phyloP scores from a whole-genome alignment of 108 stramenopile genomes.

The Cyclotella kingstonii region DNA sequence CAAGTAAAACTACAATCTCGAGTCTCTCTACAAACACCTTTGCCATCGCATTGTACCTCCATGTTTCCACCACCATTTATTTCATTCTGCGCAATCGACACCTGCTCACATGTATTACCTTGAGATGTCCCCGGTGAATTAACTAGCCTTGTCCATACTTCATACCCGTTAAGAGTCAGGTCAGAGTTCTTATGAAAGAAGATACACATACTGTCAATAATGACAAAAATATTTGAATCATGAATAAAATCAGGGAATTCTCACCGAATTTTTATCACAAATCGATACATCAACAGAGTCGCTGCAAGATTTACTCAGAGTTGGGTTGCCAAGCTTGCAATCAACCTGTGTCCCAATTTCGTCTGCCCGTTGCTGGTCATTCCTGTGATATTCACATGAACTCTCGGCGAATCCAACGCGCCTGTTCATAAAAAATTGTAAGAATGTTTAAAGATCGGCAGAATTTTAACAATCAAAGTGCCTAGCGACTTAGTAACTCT shows the following conservation, averaged over 20 bases:
- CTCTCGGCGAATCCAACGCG: slow-evolving; percentile 82
- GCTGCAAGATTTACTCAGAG: slow-evolving; percentile 31
- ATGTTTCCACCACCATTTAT: slow-evolving; percentile 21
- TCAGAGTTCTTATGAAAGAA: slow-evolving; percentile 33
- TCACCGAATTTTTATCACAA: slow-evolving; percentile 13
- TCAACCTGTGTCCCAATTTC: slow-evolving; percentile 20
- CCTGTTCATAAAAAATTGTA: no score
- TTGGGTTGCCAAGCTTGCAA: slow-evolving; percentile 32
- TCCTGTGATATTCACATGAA: slow-evolving; percentile 35
- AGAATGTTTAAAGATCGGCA: no score
- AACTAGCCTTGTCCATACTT: slow-evolving; percentile 65
- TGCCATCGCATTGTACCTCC: slow-evolving; percentile 48
- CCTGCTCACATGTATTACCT: slow-evolving; percentile 48
- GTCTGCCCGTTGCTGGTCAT: slow-evolving; percentile 11
- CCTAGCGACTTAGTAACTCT: no score
- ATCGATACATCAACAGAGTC: slow-evolving; percentile 34
- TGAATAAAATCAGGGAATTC: no score
- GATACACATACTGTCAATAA: no score
- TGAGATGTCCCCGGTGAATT: slow-evolving; percentile 48
- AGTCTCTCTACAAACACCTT: slow-evolving; percentile 64
- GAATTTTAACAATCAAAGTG: no score
- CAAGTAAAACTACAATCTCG: slow-evolving; percentile 68
- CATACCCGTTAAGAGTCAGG: slow-evolving; percentile 53
- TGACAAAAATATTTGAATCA: no score
- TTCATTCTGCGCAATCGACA: slow-evolving; percentile 20